A percentile compares a stretch with the other conserved stretches of the same genome.
phyloP scores from a whole-genome alignment of 108 stramenopile genomes.

The Conticribra weissflogii region DNA sequence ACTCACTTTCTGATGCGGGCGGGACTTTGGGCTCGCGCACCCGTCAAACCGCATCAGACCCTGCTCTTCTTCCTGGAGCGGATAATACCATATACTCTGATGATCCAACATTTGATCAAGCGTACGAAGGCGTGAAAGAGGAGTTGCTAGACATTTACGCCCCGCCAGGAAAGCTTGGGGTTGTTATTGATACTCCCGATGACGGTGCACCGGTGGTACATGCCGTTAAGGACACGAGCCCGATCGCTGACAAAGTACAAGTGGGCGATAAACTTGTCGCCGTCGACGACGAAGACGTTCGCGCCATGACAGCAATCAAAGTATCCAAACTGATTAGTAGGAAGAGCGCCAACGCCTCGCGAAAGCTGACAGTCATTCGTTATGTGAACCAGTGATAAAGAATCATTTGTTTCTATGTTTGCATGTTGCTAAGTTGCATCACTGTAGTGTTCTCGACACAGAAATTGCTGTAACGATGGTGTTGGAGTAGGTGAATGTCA shows the following conservation, averaged over 20 bases:
- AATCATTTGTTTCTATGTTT: no score
- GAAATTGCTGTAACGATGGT: no score
- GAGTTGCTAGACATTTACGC: slow-evolving; percentile 79
- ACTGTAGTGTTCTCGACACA: no score
- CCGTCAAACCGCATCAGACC: slow-evolving; percentile 46
- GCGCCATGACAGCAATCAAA: slow-evolving; percentile 90
- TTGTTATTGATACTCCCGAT: slow-evolving; percentile 91
- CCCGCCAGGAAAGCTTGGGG: slow-evolving; percentile 88
- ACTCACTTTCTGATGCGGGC: slow-evolving; percentile 74
- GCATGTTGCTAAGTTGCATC: no score
- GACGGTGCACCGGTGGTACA: slow-evolving; percentile 88
- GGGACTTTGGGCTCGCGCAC: slow-evolving; percentile 80
- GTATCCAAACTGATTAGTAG: slow-evolving; percentile 86
- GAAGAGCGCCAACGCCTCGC: slow-evolving; percentile 77
- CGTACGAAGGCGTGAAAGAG: slow-evolving; percentile 60
- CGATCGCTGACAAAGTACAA: slow-evolving; percentile 74
- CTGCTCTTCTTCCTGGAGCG: slow-evolving; percentile 48
- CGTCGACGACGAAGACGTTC: slow-evolving; percentile 88
- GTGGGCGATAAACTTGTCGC: slow-evolving; percentile 90
- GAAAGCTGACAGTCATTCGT: slow-evolving; percentile 81
- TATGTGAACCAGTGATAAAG: slow-evolving; percentile 10
- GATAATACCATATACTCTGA: slow-evolving; percentile 58
- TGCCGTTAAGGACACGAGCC: slow-evolving; percentile 84
- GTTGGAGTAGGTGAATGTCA: no score
- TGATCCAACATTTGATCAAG: slow-evolving; percentile 44